Evolutionary conservation across 2,329 filamentous ascomycete species (phyloP), one percentile per base, ranked within the genome.

Genomic region (Aspergillus puulaauensis): DNA sequence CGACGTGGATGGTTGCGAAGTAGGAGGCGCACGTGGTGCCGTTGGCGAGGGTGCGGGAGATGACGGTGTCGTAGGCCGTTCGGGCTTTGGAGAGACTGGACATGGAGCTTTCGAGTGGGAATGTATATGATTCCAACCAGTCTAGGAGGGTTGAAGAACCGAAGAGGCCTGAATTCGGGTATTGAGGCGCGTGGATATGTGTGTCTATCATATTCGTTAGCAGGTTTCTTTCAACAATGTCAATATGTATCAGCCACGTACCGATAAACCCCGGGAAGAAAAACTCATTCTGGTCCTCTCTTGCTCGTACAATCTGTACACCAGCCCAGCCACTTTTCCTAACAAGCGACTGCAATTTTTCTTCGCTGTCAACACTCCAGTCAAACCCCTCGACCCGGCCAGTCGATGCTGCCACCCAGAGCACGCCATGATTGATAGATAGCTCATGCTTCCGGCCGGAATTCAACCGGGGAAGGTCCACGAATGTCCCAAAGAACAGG

Each of bases 11-110:
- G 24, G 95, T 98, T 58, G 93, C 93, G 73, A 90, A 98, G 81
- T 98, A 98, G n/a, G 91, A 86, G 6, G 92, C 92, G 11, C 90
- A 95, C 0, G 95, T 99, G 9, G 95, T 99, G 61, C 95, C 95
- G 71, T 97, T 87, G 21, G 90, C 84, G 11, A 99, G 84, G 0
- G 92, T 96, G 47, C 90, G 86, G 31, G 86, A 81, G 62, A 99
- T 85, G 62, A 90, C 89, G 57, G 89, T 87, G 23, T 83, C 82
- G 77, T 98, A 99, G 61, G 96, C 87, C 37, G 62, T 63, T 31
- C 66, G 65, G 9, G 68, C 71, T 23, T 59, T 65, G 21, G 58
- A 56, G 11, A 60, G 43, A 40, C 67, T 66, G 6, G 81, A 77
- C 59, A 97, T 86, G 9, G 89, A 92, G 1, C 88, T 81, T 75